Percentiles rank a stretch among this genome's conserved stretches.
These are phyloP conservation scores for Calonectria hongkongensis DNA, from an alignment of 2,329 filamentous ascomycete species.

Conservation along the genomic window DNA sequence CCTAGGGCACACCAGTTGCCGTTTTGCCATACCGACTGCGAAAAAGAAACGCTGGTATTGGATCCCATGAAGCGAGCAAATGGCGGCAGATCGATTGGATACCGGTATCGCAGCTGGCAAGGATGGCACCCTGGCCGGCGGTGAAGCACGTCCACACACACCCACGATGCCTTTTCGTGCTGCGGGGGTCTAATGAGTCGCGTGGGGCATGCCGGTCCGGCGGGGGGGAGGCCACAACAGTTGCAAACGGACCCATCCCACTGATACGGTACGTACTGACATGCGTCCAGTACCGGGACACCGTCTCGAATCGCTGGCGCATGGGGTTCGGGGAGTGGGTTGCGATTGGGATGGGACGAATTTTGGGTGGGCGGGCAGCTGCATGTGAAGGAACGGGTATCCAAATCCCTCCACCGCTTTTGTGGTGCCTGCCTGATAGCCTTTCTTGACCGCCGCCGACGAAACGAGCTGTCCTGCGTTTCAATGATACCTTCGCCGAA, in stretches of 20 bases:
- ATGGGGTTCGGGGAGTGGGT: constrained; percentile 13
- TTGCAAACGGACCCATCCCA: constrained; percentile 33
- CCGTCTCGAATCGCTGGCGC: constrained; percentile 31
- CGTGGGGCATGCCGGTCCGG: constrained; percentile 16
- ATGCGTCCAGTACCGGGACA: not conserved
- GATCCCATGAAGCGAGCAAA: constrained; percentile 28
- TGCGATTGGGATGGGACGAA: constrained; percentile 32
- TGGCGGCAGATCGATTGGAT: constrained; percentile 37
- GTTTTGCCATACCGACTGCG: constrained; percentile 31
- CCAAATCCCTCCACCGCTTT: constrained; percentile 26
- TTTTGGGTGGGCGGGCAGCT: constrained; percentile 20
- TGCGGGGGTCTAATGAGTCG: constrained; percentile 31
- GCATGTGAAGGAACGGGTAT: constrained; percentile 26
- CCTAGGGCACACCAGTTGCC: constrained; percentile 22
- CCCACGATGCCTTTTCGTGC: constrained; percentile 35
- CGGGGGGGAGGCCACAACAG: not conserved
- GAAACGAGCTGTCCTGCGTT: not conserved
- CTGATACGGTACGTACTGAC: constrained; percentile 26
- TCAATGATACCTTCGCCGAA: constrained; percentile 21
- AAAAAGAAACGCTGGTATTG: constrained; percentile 28
- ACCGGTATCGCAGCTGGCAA: constrained; percentile 31
- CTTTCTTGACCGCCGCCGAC: constrained; percentile 30
- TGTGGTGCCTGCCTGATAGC: not conserved
- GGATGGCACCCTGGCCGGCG: constrained; percentile 32
- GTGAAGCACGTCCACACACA: constrained; percentile 37